phyloP scores from a whole-genome alignment of 352 stramenopile genomes.

The Phytophthora citricola region DNA sequence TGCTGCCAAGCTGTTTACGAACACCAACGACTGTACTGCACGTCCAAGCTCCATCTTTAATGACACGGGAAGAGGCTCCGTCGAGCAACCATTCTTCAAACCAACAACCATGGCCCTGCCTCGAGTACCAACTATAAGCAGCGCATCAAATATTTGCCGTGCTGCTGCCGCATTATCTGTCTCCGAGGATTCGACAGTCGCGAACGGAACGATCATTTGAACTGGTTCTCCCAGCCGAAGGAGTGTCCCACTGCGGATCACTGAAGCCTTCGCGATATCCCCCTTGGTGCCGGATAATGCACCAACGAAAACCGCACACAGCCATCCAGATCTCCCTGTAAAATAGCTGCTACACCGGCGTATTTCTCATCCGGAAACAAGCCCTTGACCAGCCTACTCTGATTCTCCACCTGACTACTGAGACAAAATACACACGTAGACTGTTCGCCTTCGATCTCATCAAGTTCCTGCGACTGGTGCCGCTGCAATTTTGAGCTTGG shows the following conservation, averaged over 20 bases:
- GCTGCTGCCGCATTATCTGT: not conserved
- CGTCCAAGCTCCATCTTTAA: constrained; percentile 25
- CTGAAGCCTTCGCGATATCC: constrained; percentile 14
- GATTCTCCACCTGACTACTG: constrained; percentile 11
- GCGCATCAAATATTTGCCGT: constrained; percentile 11
- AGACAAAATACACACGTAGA: constrained; percentile 51
- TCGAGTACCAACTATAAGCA: constrained; percentile 32
- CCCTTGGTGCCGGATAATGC: constrained; percentile 8
- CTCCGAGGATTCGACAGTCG: not conserved
- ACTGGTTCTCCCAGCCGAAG: constrained; percentile 40
- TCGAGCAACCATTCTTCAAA: not conserved
- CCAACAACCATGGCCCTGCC: constrained; percentile 26
- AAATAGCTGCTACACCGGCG: constrained; percentile 30
- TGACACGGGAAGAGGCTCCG: constrained; percentile 14
- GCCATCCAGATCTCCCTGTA: constrained; percentile 71
- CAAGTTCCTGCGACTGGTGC: constrained; percentile 39
- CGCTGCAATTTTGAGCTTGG: not conserved
- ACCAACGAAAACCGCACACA: constrained; percentile 49
- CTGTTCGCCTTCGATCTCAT: constrained; percentile 72
- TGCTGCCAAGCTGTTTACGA: constrained; percentile 28
- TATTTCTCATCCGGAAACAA: constrained; percentile 34
- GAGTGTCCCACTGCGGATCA: constrained; percentile 25
- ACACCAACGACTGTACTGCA: constrained; percentile 36
- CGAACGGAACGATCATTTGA: constrained; percentile 43
- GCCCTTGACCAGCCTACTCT: constrained; percentile 27